phyloP scores from a whole-genome alignment of 805 yeast species.

The Maudiozyma saulgeensis region DNA sequence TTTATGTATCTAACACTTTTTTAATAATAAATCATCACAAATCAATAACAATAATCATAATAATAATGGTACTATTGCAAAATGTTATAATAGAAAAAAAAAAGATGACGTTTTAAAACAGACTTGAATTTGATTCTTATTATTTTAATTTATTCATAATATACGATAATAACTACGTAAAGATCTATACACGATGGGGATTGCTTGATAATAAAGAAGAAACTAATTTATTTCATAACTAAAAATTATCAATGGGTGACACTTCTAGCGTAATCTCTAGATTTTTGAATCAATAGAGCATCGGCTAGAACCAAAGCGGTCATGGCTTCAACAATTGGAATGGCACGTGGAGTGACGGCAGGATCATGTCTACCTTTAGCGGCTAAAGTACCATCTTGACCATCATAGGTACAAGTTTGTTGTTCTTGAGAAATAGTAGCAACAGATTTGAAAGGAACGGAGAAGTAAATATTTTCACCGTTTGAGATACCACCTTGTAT shows the following conservation, averaged over 20 bases:
- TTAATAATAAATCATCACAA: not conserved
- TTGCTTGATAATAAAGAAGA: too few species aligned
- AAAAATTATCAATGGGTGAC: slow-evolving; percentile 21
- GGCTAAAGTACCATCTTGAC: slow-evolving; percentile 76
- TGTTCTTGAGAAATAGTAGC: slow-evolving; percentile 96
- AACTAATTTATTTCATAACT: too few species aligned
- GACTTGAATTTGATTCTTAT: too few species aligned
- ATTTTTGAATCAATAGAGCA: slow-evolving; percentile 71
- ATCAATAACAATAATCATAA: too few species aligned
- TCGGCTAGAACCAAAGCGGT: slow-evolving; percentile 91
- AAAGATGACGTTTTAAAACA: too few species aligned
- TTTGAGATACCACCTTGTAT: slow-evolving; percentile 96
- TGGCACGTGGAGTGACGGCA: slow-evolving; percentile 95
- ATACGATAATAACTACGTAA: not conserved
- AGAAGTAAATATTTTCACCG: slow-evolving; percentile 91
- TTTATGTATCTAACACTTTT: not conserved
- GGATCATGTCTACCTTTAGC: slow-evolving; percentile 99
- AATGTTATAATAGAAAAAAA: too few species aligned
- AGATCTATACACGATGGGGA: too few species aligned
- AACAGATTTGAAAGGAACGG: slow-evolving; percentile 95
- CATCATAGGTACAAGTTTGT: slow-evolving; percentile 79
- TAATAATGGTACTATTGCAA: too few species aligned
- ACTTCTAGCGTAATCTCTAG: slow-evolving; percentile 53
- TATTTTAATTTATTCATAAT: too few species aligned
- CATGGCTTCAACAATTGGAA: slow-evolving; percentile 98